phyloP scores from a whole-genome alignment of 257 asterid species.

The Plantago elongata region DNA sequence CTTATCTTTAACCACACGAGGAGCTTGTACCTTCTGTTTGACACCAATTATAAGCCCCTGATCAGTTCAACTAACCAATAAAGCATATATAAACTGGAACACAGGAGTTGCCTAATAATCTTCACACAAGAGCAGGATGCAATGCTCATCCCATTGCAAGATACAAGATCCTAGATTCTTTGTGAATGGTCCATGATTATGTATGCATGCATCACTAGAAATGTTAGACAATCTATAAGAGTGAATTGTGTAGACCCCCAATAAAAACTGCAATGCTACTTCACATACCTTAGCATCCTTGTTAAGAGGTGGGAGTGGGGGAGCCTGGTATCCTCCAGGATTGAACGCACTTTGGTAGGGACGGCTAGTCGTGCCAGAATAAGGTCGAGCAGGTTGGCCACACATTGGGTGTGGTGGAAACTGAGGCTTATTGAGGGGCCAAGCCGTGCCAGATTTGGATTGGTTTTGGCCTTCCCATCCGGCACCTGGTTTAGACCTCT shows the following conservation, averaged over 20 bases:
- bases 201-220: too few species aligned
- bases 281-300: neutral
- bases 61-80: neutral
- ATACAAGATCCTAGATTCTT: neutral
- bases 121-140: neutral
- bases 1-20: neutral
- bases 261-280: neutral
- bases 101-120: neutral
- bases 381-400: too few species aligned
- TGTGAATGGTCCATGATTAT: neutral
- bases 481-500: neutral
- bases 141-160: neutral
- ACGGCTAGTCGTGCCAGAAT: too few species aligned
- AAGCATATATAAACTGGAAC: neutral
- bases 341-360: too few species aligned
- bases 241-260: too few species aligned
- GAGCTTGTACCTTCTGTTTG: constrained; percentile 2
- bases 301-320: neutral
- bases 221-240: too few species aligned
- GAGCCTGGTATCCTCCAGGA: too few species aligned
- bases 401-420: neutral
- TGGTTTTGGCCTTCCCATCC: neutral
- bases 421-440: neutral
- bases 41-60: neutral
- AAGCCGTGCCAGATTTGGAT: too few species aligned